Conservation (phyloP, 192 early-diverging fungal species). For the Endogone sp. region DNA sequence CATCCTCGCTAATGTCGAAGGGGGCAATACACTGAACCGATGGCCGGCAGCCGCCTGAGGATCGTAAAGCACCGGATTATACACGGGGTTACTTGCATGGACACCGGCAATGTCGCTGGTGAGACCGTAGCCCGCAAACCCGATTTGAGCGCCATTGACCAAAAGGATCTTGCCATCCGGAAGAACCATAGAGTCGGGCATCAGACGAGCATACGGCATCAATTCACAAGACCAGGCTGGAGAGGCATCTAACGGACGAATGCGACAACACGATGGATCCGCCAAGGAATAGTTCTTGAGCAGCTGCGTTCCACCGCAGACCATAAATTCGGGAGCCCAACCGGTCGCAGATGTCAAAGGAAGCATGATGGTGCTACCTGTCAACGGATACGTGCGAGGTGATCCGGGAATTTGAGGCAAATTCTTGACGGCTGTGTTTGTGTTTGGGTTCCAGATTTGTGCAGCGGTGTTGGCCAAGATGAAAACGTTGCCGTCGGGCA, state of each 20-base stretch:
- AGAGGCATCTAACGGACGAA: constrained; percentile 19
- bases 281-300: constrained; percentile 21
- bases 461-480: constrained; percentile 34
- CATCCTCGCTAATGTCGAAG: constrained; percentile 37
- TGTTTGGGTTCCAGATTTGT: constrained; percentile 18
- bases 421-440: constrained; percentile 11
- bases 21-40: constrained; percentile 24
- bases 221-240: constrained; percentile 35
- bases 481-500: constrained; percentile 36
- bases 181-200: constrained; percentile 32
- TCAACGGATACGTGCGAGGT: constrained; percentile 50
- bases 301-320: constrained; percentile 31
- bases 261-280: constrained; percentile 35
- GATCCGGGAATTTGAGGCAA: constrained; percentile 44
- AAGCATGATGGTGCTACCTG: constrained; percentile 36
- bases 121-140: constrained; percentile 30
- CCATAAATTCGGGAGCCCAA: constrained; percentile 29
- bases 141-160: constrained; percentile 27
- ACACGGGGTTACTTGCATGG: constrained; percentile 25
- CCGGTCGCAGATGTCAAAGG: constrained; percentile 28
- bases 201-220: constrained; percentile 30
- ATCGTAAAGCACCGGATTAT: constrained; percentile 29
- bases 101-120: not conserved
- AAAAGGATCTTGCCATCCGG: constrained; percentile 26
- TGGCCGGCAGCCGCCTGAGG: constrained; percentile 16